A percentile compares a stretch with the other conserved stretches of the same genome.
Evolutionary conservation across 768 basidiomycete genomes (phyloP).

Genomic region (Lentinula edodes): DNA sequence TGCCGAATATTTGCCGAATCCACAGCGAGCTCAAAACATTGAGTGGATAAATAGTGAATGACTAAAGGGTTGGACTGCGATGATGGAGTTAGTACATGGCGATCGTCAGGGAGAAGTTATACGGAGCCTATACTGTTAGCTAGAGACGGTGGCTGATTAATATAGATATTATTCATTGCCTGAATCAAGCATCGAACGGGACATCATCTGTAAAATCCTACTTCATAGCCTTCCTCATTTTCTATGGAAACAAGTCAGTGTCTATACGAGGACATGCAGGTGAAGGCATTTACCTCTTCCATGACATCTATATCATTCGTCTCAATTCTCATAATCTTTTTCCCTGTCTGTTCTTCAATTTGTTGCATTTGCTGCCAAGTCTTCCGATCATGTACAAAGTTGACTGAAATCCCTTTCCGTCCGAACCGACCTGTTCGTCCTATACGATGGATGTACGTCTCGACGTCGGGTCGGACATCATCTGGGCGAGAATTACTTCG

Average conservation of each 20-base stretch:
- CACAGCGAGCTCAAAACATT: neutral
- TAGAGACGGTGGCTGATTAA: neutral
- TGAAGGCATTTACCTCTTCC: constrained; percentile 65
- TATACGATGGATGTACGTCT: constrained; percentile 97
- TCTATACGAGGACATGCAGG: constrained; percentile 1
- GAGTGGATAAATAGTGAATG: neutral
- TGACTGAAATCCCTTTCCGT: constrained; percentile 93
- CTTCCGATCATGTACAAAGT: constrained; percentile 89
- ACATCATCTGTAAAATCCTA: constrained; percentile 19
- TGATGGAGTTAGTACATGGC: no score
- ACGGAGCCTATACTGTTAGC: neutral
- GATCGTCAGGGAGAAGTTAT: no score
- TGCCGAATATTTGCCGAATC: neutral
- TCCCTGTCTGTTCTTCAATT: constrained; percentile 77
- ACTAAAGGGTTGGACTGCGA: neutral
- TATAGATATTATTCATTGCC: neutral
- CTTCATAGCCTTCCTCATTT: constrained; percentile 80
- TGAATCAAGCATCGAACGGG: neutral
- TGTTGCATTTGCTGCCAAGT: constrained; percentile 88
- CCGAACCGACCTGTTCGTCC: constrained; percentile 98
- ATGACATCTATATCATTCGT: constrained; percentile 90
- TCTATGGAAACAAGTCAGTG: constrained; percentile 31
- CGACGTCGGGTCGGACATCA: constrained; percentile 76
- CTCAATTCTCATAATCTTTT: constrained; percentile 79
- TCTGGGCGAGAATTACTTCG: constrained; percentile 37